Evolutionary conservation across 176 grass and related monocot genomes (phyloP).

Genomic region (Carex kokanica): DNA sequence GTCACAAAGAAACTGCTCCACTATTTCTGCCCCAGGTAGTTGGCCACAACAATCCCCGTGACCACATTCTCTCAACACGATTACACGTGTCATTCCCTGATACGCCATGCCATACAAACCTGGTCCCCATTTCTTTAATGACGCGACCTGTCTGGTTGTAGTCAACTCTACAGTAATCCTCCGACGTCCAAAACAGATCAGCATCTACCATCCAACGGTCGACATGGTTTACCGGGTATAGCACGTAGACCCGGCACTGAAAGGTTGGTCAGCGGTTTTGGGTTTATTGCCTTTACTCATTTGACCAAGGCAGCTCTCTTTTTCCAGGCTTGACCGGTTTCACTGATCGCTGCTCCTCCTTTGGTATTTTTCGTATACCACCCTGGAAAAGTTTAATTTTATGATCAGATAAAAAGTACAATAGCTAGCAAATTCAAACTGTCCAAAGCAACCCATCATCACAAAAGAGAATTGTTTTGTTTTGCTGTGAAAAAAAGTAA

Average conservation of each 20-base stretch:
- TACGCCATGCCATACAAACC: constrained; percentile 15
- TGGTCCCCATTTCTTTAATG: constrained; percentile 17
- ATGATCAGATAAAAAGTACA: not conserved
- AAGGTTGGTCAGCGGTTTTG: constrained; percentile 29
- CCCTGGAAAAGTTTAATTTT: not conserved
- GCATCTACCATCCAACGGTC: constrained; percentile 1
- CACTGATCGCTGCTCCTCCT: not conserved
- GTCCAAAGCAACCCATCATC: too few species aligned
- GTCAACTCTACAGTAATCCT: constrained; percentile 22
- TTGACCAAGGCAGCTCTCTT: constrained; percentile 8
- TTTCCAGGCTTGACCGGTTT: constrained; percentile 1
- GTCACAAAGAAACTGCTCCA: constrained; percentile 12
- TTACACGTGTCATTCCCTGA: not conserved
- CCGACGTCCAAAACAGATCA: not conserved
- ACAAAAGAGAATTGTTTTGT: too few species aligned
- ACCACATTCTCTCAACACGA: not conserved
- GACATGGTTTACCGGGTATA: not conserved
- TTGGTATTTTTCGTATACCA: not conserved
- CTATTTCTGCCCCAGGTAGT: constrained; percentile 1
- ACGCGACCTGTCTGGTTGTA: constrained; percentile 14
- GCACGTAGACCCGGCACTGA: constrained; percentile 16
- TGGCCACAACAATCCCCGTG: constrained; percentile 29
- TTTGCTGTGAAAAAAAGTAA: too few species aligned
- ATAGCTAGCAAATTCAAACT: not conserved
- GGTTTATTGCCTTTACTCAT: constrained; percentile 24